A percentile compares a stretch with the other conserved stretches of the same genome.
phyloP scores from a whole-genome alignment of 2,329 filamentous ascomycete species.

The Alternaria metachromatica region DNA sequence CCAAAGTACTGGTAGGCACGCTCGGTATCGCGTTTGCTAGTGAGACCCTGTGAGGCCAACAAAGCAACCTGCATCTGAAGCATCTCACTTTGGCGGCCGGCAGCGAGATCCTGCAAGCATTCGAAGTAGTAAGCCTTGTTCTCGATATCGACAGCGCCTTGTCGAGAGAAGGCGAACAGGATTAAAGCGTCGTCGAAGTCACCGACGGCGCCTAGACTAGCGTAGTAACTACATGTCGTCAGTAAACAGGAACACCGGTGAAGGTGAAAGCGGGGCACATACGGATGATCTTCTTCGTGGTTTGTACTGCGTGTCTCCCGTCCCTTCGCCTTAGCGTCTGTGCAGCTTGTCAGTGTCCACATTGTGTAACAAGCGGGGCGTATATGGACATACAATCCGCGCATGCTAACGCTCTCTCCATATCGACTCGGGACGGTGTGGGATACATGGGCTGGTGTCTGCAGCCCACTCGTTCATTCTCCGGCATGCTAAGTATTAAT shows the following conservation, averaged over 20 bases:
- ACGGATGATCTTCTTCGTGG: constrained; percentile 48
- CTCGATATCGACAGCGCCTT: constrained; percentile 61
- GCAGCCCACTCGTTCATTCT: constrained; percentile 35
- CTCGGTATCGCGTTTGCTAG: constrained; percentile 63
- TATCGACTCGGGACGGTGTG: constrained; percentile 46
- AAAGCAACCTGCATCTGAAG: constrained; percentile 65
- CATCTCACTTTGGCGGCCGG: constrained; percentile 61
- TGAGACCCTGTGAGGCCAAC: constrained; percentile 65
- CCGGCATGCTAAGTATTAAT: constrained; percentile 54
- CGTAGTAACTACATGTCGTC: constrained; percentile 58
- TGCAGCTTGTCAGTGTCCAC: constrained; percentile 13
- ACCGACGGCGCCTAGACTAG: constrained; percentile 66
- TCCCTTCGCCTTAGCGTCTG: constrained; percentile 35
- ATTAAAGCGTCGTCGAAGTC: constrained; percentile 70
- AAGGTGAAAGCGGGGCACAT: constrained; percentile 9
- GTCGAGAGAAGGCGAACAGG: constrained; percentile 67
- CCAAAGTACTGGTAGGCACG: constrained; percentile 66
- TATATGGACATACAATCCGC: constrained; percentile 39
- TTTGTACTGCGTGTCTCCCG: constrained; percentile 37
- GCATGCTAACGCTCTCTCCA: constrained; percentile 49
- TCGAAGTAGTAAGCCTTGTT: constrained; percentile 68
- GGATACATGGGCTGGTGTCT: constrained; percentile 42
- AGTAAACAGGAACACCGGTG: neutral
- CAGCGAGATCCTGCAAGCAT: constrained; percentile 67
- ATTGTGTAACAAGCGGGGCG: neutral